A percentile compares a stretch with the other conserved stretches of the same genome.
Conservation (phyloP, 2,329 filamentous ascomycete genomes). For the Aspergillus bombycis region DNA sequence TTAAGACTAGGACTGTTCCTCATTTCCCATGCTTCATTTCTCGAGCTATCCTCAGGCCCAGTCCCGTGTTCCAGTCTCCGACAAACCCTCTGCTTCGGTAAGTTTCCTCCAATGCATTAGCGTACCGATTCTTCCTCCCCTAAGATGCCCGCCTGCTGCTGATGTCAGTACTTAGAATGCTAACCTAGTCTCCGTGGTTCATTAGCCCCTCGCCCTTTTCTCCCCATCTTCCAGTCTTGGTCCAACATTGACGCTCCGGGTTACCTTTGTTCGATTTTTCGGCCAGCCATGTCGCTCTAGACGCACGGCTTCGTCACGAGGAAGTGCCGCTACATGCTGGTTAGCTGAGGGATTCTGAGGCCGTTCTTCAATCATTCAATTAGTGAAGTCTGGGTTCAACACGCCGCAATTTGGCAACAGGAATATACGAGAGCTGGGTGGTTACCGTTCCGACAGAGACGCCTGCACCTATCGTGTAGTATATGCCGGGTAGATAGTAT, state of each 20-base stretch:
- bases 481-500: slow-evolving; percentile 24
- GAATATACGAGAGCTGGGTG: slow-evolving; percentile 12
- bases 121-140: slow-evolving; percentile 19
- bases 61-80: slow-evolving; percentile 15
- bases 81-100: slow-evolving; percentile 21
- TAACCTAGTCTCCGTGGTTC: slow-evolving; percentile 10
- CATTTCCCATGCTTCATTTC: slow-evolving; percentile 26
- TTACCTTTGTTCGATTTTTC: slow-evolving; percentile 11
- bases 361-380: slow-evolving; percentile 13
- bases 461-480: slow-evolving; percentile 21
- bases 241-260: slow-evolving; percentile 15
- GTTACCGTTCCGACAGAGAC: slow-evolving; percentile 13
- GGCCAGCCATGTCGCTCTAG: slow-evolving; percentile 36
- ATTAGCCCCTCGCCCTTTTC: slow-evolving; percentile 19
- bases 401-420: slow-evolving; percentile 14
- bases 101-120: slow-evolving; percentile 25
- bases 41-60: slow-evolving; percentile 12
- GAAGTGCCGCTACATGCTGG: slow-evolving; percentile 25
- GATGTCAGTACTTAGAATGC: slow-evolving; percentile 7
- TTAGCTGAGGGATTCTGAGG: slow-evolving; percentile 26
- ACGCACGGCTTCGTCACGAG: slow-evolving; percentile 18
- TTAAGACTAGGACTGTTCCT: slow-evolving; percentile 22
- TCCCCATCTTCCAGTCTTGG: slow-evolving; percentile 9
- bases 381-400: slow-evolving; percentile 14
- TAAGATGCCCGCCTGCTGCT: slow-evolving; percentile 14